Percentiles rank a stretch among this genome's conserved stretches.
Conservation (phyloP, 805 yeast genomes). For the Ogataea parapolymorpha region DNA sequence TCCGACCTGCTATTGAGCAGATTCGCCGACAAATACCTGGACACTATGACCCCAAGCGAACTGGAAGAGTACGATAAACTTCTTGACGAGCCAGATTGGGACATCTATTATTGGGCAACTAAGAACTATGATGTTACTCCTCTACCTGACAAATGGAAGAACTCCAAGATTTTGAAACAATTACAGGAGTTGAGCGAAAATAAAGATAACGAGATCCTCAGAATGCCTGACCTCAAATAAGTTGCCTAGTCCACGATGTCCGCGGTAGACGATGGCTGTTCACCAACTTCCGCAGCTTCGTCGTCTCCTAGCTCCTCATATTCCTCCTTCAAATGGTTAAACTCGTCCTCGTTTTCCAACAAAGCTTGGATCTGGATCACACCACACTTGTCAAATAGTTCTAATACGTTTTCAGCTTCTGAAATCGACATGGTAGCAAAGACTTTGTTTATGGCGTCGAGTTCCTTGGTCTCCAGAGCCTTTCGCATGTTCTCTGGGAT, state of each 20-base stretch:
- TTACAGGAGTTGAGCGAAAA: slow-evolving; percentile 75
- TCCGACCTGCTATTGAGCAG: slow-evolving; percentile 82
- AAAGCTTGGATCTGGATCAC: slow-evolving; percentile 80
- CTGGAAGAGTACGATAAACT: slow-evolving; percentile 81
- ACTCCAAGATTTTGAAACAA: slow-evolving; percentile 57
- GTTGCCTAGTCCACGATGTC: slow-evolving; percentile 38
- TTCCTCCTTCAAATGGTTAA: slow-evolving; percentile 49
- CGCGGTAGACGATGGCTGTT: slow-evolving; percentile 25
- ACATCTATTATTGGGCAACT: slow-evolving; percentile 97
- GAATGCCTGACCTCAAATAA: slow-evolving; percentile 74
- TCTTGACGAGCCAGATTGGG: slow-evolving; percentile 97
- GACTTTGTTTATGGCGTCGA: slow-evolving; percentile 80
- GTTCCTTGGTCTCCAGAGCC: slow-evolving; percentile 68
- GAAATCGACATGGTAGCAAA: slow-evolving; percentile 69
- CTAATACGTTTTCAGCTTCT: slow-evolving; percentile 78
- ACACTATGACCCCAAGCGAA: slow-evolving; percentile 55
- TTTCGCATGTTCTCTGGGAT: slow-evolving; percentile 61
- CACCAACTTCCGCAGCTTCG: slow-evolving; percentile 17
- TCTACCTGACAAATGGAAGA: slow-evolving; percentile 81
- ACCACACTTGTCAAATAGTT: slow-evolving; percentile 71
- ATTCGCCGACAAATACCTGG: slow-evolving; percentile 75
- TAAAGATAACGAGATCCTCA: slow-evolving; percentile 63
- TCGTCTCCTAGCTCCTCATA: slow-evolving; percentile 33
- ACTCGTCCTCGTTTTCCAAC: slow-evolving; percentile 69
- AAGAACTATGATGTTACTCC: slow-evolving; percentile 77